Percentiles rank a stretch among this genome's conserved stretches.
These are phyloP conservation scores for Ulmus americana DNA, from an alignment of 331 rosid genomes.

Conservation along the genomic window DNA sequence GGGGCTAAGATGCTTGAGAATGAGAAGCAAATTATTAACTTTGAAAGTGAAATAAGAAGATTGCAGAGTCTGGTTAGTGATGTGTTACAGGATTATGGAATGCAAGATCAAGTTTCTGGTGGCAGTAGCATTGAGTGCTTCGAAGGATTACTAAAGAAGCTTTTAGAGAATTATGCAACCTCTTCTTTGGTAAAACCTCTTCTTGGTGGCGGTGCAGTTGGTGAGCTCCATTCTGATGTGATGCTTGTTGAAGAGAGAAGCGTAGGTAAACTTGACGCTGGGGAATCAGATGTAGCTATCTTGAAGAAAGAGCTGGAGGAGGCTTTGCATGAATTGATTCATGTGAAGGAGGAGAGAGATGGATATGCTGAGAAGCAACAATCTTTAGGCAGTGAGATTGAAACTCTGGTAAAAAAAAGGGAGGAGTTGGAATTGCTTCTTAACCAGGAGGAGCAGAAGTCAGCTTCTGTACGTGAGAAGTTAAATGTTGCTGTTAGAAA, in stretches of 20 bases:
- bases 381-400: conserved; percentile 53
- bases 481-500: conserved; percentile 85
- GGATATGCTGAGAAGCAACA: conserved; percentile 48
- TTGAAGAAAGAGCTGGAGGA: conserved; percentile 68
- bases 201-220: conserved; percentile 26
- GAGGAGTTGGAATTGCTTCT: conserved; percentile 71
- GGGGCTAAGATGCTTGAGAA: conserved; percentile 41
- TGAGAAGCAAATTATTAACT: conserved; percentile 38
- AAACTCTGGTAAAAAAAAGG: conserved; percentile 45
- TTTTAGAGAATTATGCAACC: conserved; percentile 47
- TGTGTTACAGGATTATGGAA: conserved; percentile 46
- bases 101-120: conserved; percentile 41
- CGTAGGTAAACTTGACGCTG: conserved; percentile 27
- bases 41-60: conserved; percentile 46
- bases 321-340: conserved; percentile 49
- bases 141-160: conserved; percentile 59
- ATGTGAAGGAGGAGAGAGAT: conserved; percentile 62
- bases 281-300: conserved; percentile 36
- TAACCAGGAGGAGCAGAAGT: conserved; percentile 85
- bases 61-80: conserved; percentile 54
- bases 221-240: conserved; percentile 24
- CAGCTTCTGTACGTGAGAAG: conserved; percentile 81
- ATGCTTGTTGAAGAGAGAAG: conserved; percentile 35
- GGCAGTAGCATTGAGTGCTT: conserved; percentile 52
- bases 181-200: conserved; percentile 33